Percentiles rank a stretch among this genome's conserved stretches.
These are phyloP conservation scores for Prunella vulgaris DNA, from an alignment of 257 asterid genomes.

Conservation along the genomic window DNA sequence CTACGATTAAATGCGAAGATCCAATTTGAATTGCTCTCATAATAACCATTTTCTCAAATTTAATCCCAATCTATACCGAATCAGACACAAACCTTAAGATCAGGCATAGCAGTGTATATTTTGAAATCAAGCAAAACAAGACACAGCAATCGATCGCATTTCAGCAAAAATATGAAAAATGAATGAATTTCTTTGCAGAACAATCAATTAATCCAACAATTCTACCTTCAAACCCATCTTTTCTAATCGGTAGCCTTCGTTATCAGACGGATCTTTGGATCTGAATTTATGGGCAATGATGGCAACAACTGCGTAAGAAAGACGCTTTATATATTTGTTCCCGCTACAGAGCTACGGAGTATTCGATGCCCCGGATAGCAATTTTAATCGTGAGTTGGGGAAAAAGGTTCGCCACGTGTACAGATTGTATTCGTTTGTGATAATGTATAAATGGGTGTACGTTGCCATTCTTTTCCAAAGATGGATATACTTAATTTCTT, in stretches of 20 bases:
- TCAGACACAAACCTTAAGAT: background rate
- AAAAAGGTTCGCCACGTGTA: constrained; percentile 4
- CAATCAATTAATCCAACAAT: background rate
- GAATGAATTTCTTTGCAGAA: background rate
- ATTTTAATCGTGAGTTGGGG: background rate
- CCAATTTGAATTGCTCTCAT: background rate
- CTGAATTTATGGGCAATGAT: constrained; percentile 9
- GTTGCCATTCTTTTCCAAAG: background rate
- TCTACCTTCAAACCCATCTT: constrained; percentile 46
- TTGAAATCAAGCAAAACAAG: background rate
- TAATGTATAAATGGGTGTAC: background rate
- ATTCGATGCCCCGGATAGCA: constrained; percentile 1
- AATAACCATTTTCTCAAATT: constrained; percentile 5
- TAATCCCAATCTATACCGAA: background rate
- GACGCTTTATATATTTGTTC: constrained; percentile 19
- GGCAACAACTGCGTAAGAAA: background rate
- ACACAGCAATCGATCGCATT: background rate
- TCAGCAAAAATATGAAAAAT: background rate
- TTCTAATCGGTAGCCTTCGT: background rate
- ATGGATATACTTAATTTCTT: background rate
- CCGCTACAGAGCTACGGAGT: constrained; percentile 26
- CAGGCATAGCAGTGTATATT: background rate
- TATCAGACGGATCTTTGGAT: background rate
- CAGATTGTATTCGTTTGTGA: constrained; percentile 14
- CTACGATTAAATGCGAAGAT: background rate